These are phyloP conservation scores for Tirmania nivea DNA, from an alignment of 495 filamentous ascomycete species.

Conservation along the genomic window DNA sequence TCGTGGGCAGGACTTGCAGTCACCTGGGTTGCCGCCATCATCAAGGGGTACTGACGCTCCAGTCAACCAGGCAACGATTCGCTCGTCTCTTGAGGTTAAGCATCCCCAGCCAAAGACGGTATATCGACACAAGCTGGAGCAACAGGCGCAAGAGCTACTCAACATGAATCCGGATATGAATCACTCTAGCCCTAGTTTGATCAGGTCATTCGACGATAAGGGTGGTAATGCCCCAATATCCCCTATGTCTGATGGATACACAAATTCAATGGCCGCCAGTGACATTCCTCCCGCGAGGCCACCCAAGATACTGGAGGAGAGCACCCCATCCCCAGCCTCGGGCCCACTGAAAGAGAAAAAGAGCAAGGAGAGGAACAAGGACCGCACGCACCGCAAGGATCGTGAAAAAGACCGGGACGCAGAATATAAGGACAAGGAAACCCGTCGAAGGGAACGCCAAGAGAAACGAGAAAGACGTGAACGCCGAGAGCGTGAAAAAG, in stretches of 20 bases:
- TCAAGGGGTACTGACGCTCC: slow-evolving; percentile 18
- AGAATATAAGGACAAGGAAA: slow-evolving; percentile 15
- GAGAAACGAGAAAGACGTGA: slow-evolving; percentile 10
- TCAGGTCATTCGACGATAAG: slow-evolving; percentile 15
- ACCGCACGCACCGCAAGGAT: slow-evolving; percentile 12
- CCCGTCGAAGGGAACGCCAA: slow-evolving; percentile 17
- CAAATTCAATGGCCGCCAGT: slow-evolving; percentile 9
- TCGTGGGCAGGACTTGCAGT: slow-evolving; percentile 11
- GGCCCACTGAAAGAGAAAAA: slow-evolving; percentile 13
- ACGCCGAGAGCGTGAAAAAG: neutral
- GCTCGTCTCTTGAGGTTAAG: slow-evolving; percentile 12
- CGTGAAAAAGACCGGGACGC: slow-evolving; percentile 8
- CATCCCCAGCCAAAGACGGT: slow-evolving; percentile 18
- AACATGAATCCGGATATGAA: slow-evolving; percentile 7
- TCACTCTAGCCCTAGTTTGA: slow-evolving; percentile 10
- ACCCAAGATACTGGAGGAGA: slow-evolving; percentile 9
- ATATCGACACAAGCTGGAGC: slow-evolving; percentile 17
- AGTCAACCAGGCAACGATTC: neutral
- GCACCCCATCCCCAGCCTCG: slow-evolving; percentile 2
- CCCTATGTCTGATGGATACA: slow-evolving; percentile 16
- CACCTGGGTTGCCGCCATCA: slow-evolving; percentile 14
- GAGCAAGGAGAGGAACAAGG: slow-evolving; percentile 1
- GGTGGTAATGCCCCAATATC: slow-evolving; percentile 18
- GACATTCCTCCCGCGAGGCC: slow-evolving; percentile 7
- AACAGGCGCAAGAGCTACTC: slow-evolving; percentile 16